These are phyloP conservation scores for Mycogone perniciosa DNA, from an alignment of 2,329 filamentous ascomycete genomes.

Conservation along the genomic window DNA sequence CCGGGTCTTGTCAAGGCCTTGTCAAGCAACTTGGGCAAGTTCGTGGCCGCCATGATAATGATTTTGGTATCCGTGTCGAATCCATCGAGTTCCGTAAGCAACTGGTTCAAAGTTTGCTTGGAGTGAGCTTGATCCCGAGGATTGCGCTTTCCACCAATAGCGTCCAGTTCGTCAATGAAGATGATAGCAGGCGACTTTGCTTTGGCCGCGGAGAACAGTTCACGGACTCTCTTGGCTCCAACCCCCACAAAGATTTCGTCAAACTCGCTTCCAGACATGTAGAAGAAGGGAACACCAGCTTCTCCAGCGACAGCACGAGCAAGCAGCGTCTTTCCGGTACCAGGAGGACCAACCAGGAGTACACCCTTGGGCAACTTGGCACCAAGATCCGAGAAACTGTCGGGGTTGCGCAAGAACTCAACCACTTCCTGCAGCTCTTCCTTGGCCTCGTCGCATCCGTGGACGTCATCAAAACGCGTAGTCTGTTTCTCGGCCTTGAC, in stretches of 20 bases:
- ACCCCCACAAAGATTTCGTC: conserved; percentile 98
- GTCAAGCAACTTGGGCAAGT: conserved; percentile 89
- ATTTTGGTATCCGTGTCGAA: conserved; percentile 93
- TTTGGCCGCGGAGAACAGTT: conserved; percentile 79
- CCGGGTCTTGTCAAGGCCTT: conserved; percentile 91
- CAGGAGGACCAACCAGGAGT: conserved; percentile 86
- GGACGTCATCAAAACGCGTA: conserved; percentile 85
- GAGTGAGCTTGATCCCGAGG: conserved; percentile 89
- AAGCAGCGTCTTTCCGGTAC: conserved; percentile 94
- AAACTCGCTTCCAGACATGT: conserved; percentile 99
- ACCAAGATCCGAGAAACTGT: conserved; percentile 87
- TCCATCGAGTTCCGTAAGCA: conserved; percentile 92
- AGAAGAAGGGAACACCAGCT: conserved; percentile 97
- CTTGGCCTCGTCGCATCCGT: conserved; percentile 96
- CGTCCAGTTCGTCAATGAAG: conserved; percentile 91
- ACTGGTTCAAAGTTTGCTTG: conserved; percentile 95
- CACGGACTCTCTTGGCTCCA: conserved; percentile 90
- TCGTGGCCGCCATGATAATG: conserved; percentile 93
- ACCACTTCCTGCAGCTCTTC: conserved; percentile 96
- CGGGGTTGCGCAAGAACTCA: conserved; percentile 89
- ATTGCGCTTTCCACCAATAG: conserved; percentile 90
- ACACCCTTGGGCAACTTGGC: conserved; percentile 97
- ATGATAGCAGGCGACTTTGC: conserved; percentile 86
- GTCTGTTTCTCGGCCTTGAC: conserved; percentile 90
- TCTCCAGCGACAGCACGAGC: conserved; percentile 94